Evolutionary conservation across 2,329 filamentous ascomycete genomes (phyloP), one percentile per base, ranked within the genome.

Genomic region (Stylonectria norvegica): DNA sequence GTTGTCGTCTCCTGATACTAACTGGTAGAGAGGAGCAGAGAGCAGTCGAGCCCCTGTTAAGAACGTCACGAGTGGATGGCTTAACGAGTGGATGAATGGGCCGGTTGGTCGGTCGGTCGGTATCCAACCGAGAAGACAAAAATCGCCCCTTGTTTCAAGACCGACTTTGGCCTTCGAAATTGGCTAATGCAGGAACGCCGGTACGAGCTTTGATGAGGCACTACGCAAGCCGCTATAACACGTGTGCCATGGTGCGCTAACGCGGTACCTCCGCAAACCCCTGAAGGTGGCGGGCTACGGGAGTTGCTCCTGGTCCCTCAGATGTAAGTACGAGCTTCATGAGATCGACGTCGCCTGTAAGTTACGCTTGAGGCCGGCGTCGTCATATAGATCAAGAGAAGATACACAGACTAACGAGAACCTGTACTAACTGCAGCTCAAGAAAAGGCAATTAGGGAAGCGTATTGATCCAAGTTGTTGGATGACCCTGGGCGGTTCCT

Each of bases 151-250:
- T 58, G 57, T 59, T 60, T 59, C 54, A 58, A 49, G 44, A 39
- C 38, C 29, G 36, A 48, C 40, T 41, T 48, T 50, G 42, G 52
- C 35, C 34, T 43, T 50, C 47, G 48, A 38, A 51, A 54, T 50
- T 39, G 50, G 42, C 57, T 58, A 59, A 59, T 58, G 57, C 55
- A 59, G 57, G 57, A 54, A 58, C 57, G 32, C 38, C 48, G 48
- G 49, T 42, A 49, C 47, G 44, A 49, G 42, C 43, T 53, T 55
- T 44, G 40, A 50, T 50, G 44, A 49, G 45, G 43, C 51, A 47
- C 52, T 37, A 52, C 38, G 47, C 48, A 58, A 52, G 46, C 39
- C 45, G 52, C 50, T 51, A 49, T 48, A 49, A 50, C 53, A 43
- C 55, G 43, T 48, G 47, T 32, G 43, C 33, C 36, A 36, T 23